Conservation (phyloP, 2,329 filamentous ascomycete genomes). For the Dothiorella sarmentorum region DNA sequence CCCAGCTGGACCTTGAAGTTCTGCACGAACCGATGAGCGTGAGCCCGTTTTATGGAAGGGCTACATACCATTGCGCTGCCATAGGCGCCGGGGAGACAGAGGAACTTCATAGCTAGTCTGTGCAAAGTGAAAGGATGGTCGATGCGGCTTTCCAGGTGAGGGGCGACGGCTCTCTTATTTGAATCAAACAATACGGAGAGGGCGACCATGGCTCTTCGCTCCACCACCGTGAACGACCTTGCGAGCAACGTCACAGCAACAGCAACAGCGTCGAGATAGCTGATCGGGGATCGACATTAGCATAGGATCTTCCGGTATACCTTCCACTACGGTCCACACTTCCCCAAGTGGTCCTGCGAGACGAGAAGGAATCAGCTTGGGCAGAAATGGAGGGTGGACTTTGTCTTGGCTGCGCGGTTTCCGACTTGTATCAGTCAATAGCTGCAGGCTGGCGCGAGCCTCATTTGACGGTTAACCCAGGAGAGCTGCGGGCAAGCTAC, state of each 20-base stretch:
- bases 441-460: neutral
- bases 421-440: neutral
- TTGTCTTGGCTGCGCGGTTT: neutral
- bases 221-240: neutral
- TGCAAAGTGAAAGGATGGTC: constrained; percentile 21
- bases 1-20: constrained; percentile 55
- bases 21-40: constrained; percentile 30
- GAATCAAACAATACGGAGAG: neutral
- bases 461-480: neutral
- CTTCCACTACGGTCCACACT: neutral
- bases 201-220: neutral
- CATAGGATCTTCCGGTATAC: neutral
- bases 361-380: neutral
- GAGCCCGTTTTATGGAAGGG: neutral
- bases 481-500: neutral
- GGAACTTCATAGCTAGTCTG: constrained; percentile 47
- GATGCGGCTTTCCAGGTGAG: neutral
- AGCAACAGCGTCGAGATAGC: neutral
- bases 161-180: neutral
- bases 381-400: neutral
- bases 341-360: neutral
- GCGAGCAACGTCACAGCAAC: neutral
- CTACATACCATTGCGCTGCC: constrained; percentile 53
- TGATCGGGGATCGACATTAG: neutral
- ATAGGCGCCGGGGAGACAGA: constrained; percentile 58